A percentile compares a stretch with the other conserved stretches of the same genome.
phyloP scores from a whole-genome alignment of 306 rosid species.

The Boehmeria nivea region DNA sequence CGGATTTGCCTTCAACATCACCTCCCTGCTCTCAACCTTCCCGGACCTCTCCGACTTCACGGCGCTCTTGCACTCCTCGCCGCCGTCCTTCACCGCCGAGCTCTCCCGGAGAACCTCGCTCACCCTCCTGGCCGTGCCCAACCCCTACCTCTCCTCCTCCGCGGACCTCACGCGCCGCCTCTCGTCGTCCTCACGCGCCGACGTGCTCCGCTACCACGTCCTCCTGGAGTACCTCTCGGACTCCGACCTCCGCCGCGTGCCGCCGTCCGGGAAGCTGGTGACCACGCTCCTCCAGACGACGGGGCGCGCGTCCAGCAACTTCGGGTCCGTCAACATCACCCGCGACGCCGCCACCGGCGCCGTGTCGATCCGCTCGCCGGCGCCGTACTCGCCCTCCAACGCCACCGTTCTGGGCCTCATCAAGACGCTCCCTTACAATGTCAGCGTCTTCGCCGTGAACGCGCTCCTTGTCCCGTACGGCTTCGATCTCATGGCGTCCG shows the following conservation, averaged over 20 bases:
- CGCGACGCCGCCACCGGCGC: constrained; percentile 42
- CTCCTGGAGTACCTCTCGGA: constrained; percentile 77
- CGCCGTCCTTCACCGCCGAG: constrained; percentile 47
- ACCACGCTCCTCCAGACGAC: constrained; percentile 93
- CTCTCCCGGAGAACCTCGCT: constrained; percentile 63
- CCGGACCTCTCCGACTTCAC: constrained; percentile 72
- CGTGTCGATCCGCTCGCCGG: constrained; percentile 59
- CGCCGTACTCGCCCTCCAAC: constrained; percentile 54
- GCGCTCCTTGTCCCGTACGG: constrained; percentile 72
- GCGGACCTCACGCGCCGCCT: constrained; percentile 52
- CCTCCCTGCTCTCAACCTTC: constrained; percentile 66
- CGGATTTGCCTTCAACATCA: constrained; percentile 49
- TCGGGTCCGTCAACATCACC: constrained; percentile 78
- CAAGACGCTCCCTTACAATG: constrained; percentile 80
- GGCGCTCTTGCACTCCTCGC: constrained; percentile 50
- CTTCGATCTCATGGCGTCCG: constrained; percentile 88
- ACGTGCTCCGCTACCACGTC: constrained; percentile 88
- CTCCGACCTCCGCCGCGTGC: constrained; percentile 58
- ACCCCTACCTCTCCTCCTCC: constrained; percentile 44
- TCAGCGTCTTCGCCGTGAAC: constrained; percentile 64
- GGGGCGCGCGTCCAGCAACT: constrained; percentile 80
- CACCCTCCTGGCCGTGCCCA: constrained; percentile 90
- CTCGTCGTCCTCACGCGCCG: constrained; percentile 55
- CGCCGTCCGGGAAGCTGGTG: constrained; percentile 71
- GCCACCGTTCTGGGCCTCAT: constrained; percentile 55